Conservation (phyloP, 2,329 filamentous ascomycete genomes). For the Capronia epimyces region DNA sequence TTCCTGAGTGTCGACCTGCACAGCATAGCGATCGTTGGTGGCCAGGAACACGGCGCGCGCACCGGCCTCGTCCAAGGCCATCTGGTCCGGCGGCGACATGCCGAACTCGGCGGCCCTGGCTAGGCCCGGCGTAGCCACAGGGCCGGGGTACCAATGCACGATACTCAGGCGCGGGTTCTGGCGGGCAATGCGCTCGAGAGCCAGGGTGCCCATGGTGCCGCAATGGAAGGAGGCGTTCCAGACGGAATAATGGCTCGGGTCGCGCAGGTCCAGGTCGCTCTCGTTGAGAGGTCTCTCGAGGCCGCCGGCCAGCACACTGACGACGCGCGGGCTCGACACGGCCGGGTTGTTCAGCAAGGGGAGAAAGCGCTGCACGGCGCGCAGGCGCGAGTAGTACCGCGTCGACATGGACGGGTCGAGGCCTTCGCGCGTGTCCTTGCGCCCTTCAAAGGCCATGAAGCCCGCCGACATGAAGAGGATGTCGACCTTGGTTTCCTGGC, state of each 20-base stretch:
- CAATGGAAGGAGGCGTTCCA: slow-evolving; percentile 41
- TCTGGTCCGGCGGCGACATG: no score
- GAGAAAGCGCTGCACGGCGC: slow-evolving; percentile 53
- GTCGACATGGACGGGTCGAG: slow-evolving; percentile 50
- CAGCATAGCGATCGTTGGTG: slow-evolving; percentile 6
- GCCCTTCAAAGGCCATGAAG: slow-evolving; percentile 8
- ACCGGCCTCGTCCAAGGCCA: not conserved
- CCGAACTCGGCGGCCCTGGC: not conserved
- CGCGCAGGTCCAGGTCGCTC: slow-evolving; percentile 43
- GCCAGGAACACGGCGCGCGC: slow-evolving; percentile 1
- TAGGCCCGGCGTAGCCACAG: slow-evolving; percentile 33
- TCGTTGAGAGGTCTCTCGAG: slow-evolving; percentile 46
- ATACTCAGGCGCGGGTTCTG: slow-evolving; percentile 45
- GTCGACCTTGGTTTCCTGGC: slow-evolving; percentile 7
- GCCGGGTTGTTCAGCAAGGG: slow-evolving; percentile 34
- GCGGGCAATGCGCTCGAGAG: slow-evolving; percentile 46
- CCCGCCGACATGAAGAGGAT: slow-evolving; percentile 9
- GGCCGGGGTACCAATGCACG: slow-evolving; percentile 45
- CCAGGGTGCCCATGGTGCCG: slow-evolving; percentile 47
- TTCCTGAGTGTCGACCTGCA: no score
- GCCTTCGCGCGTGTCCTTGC: slow-evolving; percentile 51
- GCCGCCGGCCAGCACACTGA: slow-evolving; percentile 50
- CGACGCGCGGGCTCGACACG: slow-evolving; percentile 39
- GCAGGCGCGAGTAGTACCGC: slow-evolving; percentile 53
- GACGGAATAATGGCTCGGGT: slow-evolving; percentile 32